Percentiles rank a stretch among this genome's conserved stretches.
phyloP scores from a whole-genome alignment of 345 rosid species.

The Angophora floribunda region DNA sequence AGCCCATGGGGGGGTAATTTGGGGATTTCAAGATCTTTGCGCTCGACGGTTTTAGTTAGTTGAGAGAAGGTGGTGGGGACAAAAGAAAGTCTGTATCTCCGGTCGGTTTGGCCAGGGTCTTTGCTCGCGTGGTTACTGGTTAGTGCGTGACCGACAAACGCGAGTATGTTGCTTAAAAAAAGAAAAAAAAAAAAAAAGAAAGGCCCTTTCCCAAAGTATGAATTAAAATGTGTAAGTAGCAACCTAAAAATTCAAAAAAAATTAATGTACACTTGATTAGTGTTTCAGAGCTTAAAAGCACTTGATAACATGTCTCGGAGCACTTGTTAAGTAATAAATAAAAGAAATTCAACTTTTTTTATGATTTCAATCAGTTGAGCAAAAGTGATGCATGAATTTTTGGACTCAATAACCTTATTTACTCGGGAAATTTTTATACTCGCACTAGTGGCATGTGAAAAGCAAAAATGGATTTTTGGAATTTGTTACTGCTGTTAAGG shows the following conservation, averaged over 20 bases:
- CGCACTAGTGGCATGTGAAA: accelerated
- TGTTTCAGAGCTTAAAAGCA: not conserved
- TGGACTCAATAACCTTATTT: accelerated
- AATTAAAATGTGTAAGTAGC: not conserved
- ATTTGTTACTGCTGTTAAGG: accelerated
- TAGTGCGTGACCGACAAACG: not conserved
- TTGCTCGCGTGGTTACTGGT: not conserved
- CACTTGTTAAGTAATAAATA: not conserved
- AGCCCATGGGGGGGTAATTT: conserved; percentile 30
- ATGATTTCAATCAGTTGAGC: not conserved
- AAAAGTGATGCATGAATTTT: accelerated
- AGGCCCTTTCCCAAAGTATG: not conserved
- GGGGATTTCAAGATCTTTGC: conserved; percentile 7
- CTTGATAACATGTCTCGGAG: not conserved
- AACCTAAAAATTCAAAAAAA: not conserved
- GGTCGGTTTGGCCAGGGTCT: not conserved
- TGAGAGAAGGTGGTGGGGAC: not conserved
- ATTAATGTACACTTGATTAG: not conserved
- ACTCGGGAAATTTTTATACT: accelerated
- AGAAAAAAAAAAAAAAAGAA: not conserved
- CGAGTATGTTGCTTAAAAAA: not conserved
- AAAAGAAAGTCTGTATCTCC: not conserved
- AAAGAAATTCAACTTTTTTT: not conserved
- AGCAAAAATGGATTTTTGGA: not conserved
- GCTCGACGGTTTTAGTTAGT: conserved; percentile 31